These are phyloP conservation scores for Zymoseptoria ardabiliae DNA, from an alignment of 2,329 filamentous ascomycete genomes.

Conservation along the genomic window DNA sequence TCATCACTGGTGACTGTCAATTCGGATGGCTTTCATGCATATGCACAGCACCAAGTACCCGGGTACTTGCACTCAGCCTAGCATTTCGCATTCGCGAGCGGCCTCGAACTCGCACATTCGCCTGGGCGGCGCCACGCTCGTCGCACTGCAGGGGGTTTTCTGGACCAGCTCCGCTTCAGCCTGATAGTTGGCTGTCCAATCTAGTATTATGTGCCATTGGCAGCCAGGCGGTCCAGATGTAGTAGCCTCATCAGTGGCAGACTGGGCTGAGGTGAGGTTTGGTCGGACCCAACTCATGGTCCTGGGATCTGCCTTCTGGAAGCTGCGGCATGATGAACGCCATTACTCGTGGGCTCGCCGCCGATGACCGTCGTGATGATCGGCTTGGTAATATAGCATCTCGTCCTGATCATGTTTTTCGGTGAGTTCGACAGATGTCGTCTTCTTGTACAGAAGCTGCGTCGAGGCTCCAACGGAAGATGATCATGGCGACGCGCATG, in stretches of 20 bases:
- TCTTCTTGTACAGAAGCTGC: no score
- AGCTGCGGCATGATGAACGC: neutral
- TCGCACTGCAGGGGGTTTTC: neutral
- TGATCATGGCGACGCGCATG: no score
- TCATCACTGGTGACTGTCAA: no score
- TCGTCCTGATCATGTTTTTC: no score
- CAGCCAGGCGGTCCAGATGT: neutral
- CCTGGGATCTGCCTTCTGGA: neutral
- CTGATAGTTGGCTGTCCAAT: neutral
- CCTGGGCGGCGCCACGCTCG: neutral
- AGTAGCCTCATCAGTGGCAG: neutral
- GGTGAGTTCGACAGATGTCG: no score
- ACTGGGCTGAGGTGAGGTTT: neutral
- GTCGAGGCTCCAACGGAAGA: no score
- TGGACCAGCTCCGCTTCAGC: neutral
- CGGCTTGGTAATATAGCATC: neutral
- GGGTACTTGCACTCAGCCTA: neutral
- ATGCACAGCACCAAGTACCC: neutral
- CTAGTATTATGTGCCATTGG: no score
- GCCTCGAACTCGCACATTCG: no score
- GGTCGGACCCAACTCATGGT: neutral
- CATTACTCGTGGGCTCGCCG: neutral
- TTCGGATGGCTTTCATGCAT: neutral
- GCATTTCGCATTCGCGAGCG: no score
- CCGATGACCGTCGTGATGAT: neutral